Evolutionary conservation across 2,329 filamentous ascomycete genomes (phyloP), one percentile per base, ranked within the genome.

Genomic region (Cladobotryum protrusum): DNA sequence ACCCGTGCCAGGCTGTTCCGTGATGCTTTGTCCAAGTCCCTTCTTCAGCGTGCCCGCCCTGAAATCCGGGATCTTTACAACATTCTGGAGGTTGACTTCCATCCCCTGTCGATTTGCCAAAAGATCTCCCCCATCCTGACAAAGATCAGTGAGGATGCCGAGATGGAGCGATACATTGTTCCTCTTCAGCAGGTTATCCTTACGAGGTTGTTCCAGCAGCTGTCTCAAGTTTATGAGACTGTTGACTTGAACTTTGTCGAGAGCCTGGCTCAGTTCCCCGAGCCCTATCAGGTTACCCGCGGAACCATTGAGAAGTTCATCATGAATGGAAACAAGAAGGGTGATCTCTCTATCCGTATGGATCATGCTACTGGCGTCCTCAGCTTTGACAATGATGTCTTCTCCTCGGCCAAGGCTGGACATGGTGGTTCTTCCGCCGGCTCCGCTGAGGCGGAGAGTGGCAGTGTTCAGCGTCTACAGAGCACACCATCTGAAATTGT

Each of bases 281-380:
- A 95, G 67, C 89, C 93, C 39, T 97, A 95, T 81, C 87, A 96
- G 72, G 90, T 97, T 59, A 87, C 82, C 56, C 85, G 87, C 48
- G 83, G 86, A 58, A 95, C 89, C 54, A 95, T 99, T 59, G 93
- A 99, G 78, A 99, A 97, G 76, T 99, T 99, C 78, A 97, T 99
- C 78, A 99, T 99, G 93, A 99, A 99, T 71, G 93, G 93, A 56
- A 97, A 95, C 81, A 99, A 99, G 83, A 99, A 99, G 82, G 93
- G 93, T 50, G 93, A 99, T 62, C 80, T 99, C 42, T 87, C 93
- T 48, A 95, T 99, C 61, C 90, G 93, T 54, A 89, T 97, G 72
- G 89, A 97, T 66, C 93, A 99, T 67, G 90, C 90, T 54, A 92
- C 91, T 48, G 90, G 93, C 53, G 88, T 96, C 45, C 82, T 99